phyloP scores from a whole-genome alignment of 73 alveolate genomes.

The Strombidium stylifer region DNA sequence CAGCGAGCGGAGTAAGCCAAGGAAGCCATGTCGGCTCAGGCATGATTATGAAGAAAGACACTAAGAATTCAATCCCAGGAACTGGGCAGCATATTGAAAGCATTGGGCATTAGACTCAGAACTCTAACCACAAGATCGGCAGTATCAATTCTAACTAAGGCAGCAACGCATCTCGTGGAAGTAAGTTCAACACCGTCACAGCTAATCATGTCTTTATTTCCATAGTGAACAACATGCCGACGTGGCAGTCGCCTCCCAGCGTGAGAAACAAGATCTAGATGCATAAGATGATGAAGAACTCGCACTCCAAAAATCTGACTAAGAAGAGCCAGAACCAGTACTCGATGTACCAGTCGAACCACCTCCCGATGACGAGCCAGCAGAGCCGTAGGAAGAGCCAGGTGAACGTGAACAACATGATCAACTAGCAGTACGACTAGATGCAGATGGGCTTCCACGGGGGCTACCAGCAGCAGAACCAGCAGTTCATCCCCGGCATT shows the following conservation, averaged over 20 bases:
- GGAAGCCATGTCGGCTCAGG: no score
- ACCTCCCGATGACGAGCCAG: neutral
- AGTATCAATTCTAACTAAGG: neutral
- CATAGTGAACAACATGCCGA: neutral
- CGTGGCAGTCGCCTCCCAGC: conserved; percentile 13
- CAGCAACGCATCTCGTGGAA: neutral
- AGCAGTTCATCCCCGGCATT: neutral
- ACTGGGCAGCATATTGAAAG: no score
- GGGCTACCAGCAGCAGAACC: neutral
- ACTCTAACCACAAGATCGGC: no score
- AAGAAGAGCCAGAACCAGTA: neutral
- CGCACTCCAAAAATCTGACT: neutral
- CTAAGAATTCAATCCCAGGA: no score
- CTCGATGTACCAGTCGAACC: conserved; percentile 15
- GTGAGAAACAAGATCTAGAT: neutral
- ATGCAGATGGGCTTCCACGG: no score
- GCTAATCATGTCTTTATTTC: conserved; percentile 15
- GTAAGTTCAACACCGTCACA: neutral
- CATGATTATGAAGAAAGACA: no score
- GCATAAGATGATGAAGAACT: neutral
- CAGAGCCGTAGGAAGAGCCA: neutral
- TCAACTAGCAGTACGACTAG: no score
- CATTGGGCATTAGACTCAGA: no score
- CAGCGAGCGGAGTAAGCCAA: no score
- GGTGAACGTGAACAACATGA: no score